A percentile compares a stretch with the other conserved stretches of the same genome.
These are phyloP conservation scores for Penicillium paxilli DNA, from an alignment of 495 filamentous ascomycete species.

Conservation along the genomic window DNA sequence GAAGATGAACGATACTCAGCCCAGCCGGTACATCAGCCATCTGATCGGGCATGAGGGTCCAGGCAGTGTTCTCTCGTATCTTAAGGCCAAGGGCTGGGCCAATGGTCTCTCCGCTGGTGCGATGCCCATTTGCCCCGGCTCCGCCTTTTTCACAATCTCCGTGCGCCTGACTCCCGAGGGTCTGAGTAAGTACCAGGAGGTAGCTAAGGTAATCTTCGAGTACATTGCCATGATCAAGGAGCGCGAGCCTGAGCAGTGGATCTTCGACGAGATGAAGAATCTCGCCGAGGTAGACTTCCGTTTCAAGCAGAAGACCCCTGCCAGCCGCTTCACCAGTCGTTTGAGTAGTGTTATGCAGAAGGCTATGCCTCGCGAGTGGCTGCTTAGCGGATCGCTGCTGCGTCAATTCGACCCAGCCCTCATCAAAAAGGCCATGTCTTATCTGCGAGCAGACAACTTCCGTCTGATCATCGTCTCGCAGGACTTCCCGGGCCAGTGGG, in stretches of 20 bases:
- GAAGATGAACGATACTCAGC: conserved; percentile 75
- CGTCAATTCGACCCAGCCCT: conserved; percentile 73
- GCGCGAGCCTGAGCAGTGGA: conserved; percentile 83
- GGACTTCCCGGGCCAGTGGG: conserved; percentile 79
- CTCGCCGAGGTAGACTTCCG: conserved; percentile 91
- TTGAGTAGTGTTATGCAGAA: conserved; percentile 87
- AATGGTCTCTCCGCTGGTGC: conserved; percentile 82
- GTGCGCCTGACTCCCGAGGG: conserved; percentile 87
- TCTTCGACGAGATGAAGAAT: conserved; percentile 85
- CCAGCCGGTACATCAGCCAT: conserved; percentile 88
- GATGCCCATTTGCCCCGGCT: conserved; percentile 75
- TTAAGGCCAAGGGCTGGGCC: conserved; percentile 95
- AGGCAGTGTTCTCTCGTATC: conserved; percentile 90
- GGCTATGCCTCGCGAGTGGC: conserved; percentile 77
- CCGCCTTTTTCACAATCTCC: conserved; percentile 77
- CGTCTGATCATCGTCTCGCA: conserved; percentile 77
- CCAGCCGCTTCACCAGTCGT: conserved; percentile 82
- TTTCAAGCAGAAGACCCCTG: conserved; percentile 89
- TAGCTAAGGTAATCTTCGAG: conserved; percentile 87
- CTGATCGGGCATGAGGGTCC: conserved; percentile 96
- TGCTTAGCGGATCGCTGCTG: conserved; percentile 76
- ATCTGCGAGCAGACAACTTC: conserved; percentile 87
- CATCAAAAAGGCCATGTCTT: conserved; percentile 74
- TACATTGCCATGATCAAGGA: conserved; percentile 89
- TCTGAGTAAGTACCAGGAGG: conserved; percentile 79